phyloP scores from a whole-genome alignment of 257 asterid species.

The Verbascum thapsus region DNA sequence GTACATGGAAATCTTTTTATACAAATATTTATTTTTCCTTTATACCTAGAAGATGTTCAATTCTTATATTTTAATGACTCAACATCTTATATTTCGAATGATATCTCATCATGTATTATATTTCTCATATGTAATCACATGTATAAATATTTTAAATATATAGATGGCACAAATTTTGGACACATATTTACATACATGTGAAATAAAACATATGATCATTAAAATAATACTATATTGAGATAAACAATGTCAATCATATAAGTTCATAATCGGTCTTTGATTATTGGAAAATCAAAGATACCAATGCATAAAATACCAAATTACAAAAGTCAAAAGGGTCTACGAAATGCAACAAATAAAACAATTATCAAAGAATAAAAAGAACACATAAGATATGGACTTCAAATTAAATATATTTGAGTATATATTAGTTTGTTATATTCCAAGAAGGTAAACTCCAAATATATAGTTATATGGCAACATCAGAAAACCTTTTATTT shows the following conservation, averaged over 20 bases:
- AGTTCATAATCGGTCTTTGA: not conserved
- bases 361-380: conserved; percentile 26
- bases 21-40: too few species aligned
- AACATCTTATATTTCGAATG: too few species aligned
- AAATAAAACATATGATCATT: too few species aligned
- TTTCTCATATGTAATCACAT: too few species aligned
- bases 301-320: conserved; percentile 29
- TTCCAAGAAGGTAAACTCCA: conserved; percentile 36
- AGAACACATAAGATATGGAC: not conserved
- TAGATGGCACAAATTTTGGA: too few species aligned
- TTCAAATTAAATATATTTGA: conserved; percentile 12
- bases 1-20: too few species aligned
- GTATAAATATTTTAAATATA: too few species aligned
- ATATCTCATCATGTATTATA: too few species aligned
- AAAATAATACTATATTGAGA: not conserved
- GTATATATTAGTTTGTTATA: not conserved
- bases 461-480: conserved; percentile 31
- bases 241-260: not conserved
- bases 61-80: too few species aligned
- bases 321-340: conserved; percentile 19
- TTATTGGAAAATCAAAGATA: conserved; percentile 16
- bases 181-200: too few species aligned
- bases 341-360: conserved; percentile 29
- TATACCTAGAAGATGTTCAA: too few species aligned
- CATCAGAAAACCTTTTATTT: conserved; percentile 28